These are phyloP conservation scores for Nothopassalora personata DNA, from an alignment of 2,329 filamentous ascomycete genomes.

Conservation along the genomic window DNA sequence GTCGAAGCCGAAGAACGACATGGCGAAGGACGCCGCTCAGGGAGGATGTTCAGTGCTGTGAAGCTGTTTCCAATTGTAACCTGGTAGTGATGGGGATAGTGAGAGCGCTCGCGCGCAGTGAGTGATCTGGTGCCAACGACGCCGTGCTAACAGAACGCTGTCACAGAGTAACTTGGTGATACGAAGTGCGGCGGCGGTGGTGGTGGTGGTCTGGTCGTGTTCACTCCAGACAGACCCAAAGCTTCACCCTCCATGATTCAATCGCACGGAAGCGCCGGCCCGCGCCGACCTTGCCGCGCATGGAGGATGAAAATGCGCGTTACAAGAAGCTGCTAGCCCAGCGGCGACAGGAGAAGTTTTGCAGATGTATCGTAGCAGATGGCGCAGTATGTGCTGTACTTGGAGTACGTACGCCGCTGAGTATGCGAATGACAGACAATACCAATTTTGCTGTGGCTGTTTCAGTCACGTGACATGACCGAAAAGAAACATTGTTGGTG, in stretches of 20 bases:
- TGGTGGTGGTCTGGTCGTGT: neutral
- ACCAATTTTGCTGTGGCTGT: too few species aligned
- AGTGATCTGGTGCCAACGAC: neutral
- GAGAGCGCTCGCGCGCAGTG: neutral
- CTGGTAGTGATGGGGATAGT: neutral
- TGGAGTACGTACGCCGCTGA: too few species aligned
- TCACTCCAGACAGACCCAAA: neutral
- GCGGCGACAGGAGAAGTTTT: neutral
- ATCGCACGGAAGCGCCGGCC: neutral
- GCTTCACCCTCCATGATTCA: neutral
- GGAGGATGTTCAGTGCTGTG: neutral
- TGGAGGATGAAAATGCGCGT: too few species aligned
- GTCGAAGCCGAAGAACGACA: slow-evolving; percentile 94
- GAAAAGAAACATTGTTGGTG: too few species aligned
- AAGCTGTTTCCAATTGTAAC: neutral
- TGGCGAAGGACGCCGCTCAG: slow-evolving; percentile 15
- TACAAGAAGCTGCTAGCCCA: too few species aligned
- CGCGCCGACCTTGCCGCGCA: too few species aligned
- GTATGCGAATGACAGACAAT: too few species aligned
- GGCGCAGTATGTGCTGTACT: too few species aligned
- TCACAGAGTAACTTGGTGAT: neutral
- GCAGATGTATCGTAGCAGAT: too few species aligned
- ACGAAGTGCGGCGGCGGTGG: neutral
- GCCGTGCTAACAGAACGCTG: neutral
- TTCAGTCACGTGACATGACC: too few species aligned